phyloP scores from a whole-genome alignment of 805 yeast species.

The Ogataea paraovalis region DNA sequence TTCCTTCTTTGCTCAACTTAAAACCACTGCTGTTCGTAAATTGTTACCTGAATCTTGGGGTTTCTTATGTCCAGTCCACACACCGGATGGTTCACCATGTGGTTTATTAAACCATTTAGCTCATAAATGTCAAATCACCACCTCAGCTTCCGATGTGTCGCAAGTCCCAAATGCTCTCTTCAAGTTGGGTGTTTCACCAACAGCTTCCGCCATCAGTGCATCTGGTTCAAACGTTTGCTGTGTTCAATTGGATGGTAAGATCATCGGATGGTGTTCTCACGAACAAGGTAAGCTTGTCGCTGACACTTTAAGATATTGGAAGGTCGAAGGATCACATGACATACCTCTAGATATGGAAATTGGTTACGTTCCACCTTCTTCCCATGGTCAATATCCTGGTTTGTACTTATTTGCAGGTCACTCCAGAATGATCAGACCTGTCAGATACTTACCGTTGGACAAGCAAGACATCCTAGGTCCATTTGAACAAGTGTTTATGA shows the following conservation, averaged over 20 bases:
- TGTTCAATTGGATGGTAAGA: constrained; percentile 89
- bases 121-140: constrained; percentile 87
- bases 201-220: constrained; percentile 57
- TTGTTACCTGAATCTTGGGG: constrained; percentile 98
- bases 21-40: constrained; percentile 95
- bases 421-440: constrained; percentile 95
- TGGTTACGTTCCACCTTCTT: constrained; percentile 95
- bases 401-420: constrained; percentile 85
- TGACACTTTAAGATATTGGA: constrained; percentile 88
- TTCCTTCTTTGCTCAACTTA: constrained; percentile 96
- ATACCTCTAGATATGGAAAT: constrained; percentile 85
- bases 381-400: constrained; percentile 97
- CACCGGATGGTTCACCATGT: constrained; percentile 99
- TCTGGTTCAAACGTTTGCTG: constrained; percentile 89
- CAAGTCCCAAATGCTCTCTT: constrained; percentile 62
- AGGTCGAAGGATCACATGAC: constrained; percentile 74
- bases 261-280: constrained; percentile 93
- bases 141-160: constrained; percentile 69
- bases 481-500: constrained; percentile 96
- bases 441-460: constrained; percentile 79
- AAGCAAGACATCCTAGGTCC: constrained; percentile 91
- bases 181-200: constrained; percentile 76
- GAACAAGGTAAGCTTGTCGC: constrained; percentile 82
- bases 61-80: constrained; percentile 96
- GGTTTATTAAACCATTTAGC: constrained; percentile 96